Percentiles rank a stretch among this genome's conserved stretches.
Conservation (phyloP, 2,329 filamentous ascomycete species). For the Xylariaceae sp. region DNA sequence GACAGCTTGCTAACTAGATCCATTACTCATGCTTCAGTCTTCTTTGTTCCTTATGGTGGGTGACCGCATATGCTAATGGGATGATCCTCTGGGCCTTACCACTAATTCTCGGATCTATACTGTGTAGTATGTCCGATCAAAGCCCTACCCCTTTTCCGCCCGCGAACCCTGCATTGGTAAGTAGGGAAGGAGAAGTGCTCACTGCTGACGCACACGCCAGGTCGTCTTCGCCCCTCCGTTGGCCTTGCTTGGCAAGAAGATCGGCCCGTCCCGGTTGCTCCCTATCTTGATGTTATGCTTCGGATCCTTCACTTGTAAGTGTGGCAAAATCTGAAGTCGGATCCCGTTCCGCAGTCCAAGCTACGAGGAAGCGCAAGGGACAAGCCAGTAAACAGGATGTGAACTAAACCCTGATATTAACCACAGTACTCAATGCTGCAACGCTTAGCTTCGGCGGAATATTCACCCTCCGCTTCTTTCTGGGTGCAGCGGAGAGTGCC, state of each 20-base stretch:
- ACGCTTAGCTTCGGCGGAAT: conserved; percentile 58
- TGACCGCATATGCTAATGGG: not conserved
- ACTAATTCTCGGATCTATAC: no score
- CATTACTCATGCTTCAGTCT: conserved; percentile 9
- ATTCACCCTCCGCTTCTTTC: conserved; percentile 62
- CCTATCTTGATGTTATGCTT: conserved; percentile 62
- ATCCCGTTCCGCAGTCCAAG: no score
- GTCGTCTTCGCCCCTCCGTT: conserved; percentile 64
- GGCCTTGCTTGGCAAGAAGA: conserved; percentile 63
- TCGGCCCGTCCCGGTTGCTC: conserved; percentile 57
- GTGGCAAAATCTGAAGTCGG: not conserved
- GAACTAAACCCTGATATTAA: not conserved
- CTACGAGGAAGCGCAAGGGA: no score
- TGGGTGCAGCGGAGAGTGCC: conserved; percentile 62
- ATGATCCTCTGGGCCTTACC: no score
- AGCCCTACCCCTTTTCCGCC: no score
- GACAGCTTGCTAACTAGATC: no score
- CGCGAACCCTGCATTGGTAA: no score
- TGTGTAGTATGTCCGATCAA: conserved; percentile 9
- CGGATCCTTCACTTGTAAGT: conserved; percentile 50
- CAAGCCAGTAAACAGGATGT: no score
- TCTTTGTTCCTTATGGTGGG: conserved; percentile 44
- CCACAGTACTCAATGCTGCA: conserved; percentile 46
- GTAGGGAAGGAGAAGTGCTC: no score
- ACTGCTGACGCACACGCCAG: no score